Evolutionary conservation across 495 filamentous ascomycete genomes (phyloP).

Genomic region (Coniosporium apollinis): DNA sequence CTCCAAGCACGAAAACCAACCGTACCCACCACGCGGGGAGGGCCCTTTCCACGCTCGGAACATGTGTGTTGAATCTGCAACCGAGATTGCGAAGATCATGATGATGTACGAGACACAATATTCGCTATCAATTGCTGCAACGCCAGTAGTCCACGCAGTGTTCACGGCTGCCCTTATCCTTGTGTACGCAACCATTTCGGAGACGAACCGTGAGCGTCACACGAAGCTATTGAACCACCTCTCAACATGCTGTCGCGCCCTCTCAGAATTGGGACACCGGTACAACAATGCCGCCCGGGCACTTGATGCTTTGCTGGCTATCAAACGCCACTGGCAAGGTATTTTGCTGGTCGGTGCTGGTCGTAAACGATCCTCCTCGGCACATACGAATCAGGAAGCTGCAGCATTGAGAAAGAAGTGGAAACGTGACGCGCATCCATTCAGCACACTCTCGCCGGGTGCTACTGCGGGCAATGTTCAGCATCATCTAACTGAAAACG

Average conservation of each 20-base stretch:
- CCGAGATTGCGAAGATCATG: conserved; percentile 28
- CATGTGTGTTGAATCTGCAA: conserved; percentile 33
- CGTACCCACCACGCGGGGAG: conserved; percentile 27
- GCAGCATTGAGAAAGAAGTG: background rate
- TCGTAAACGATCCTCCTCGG: background rate
- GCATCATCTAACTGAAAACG: background rate
- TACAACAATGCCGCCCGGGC: conserved; percentile 10
- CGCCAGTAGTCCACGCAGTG: conserved; percentile 17
- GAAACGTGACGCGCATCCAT: background rate
- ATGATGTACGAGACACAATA: conserved; percentile 33
- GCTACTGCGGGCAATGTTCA: background rate
- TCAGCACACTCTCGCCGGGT: background rate
- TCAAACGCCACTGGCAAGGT: conserved; percentile 2
- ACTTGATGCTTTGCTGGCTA: conserved; percentile 8
- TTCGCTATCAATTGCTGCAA: conserved; percentile 18
- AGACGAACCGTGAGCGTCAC: background rate
- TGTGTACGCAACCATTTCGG: background rate
- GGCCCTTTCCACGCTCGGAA: conserved; percentile 31
- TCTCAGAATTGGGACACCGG: conserved; percentile 8
- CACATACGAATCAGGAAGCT: background rate
- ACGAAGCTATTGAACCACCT: conserved; percentile 3
- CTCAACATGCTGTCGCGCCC: conserved; percentile 7
- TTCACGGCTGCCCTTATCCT: conserved; percentile 22
- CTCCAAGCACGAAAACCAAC: conserved; percentile 32
- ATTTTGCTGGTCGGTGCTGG: background rate